phyloP scores from a whole-genome alignment of 1,284 basidiomycete species.

The Cryptococcus hybrid region DNA sequence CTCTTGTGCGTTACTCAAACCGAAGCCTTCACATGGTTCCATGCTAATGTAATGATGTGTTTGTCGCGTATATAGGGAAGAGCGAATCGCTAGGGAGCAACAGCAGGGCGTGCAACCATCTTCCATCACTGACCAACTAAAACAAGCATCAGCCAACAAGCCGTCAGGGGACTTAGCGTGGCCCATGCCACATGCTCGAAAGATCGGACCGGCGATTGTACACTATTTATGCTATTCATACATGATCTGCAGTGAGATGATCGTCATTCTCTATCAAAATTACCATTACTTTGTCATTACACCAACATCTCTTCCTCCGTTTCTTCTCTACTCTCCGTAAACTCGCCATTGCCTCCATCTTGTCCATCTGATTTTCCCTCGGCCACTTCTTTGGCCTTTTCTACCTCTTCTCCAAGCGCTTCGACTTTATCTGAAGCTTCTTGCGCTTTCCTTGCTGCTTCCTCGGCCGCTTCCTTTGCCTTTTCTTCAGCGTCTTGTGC shows the following conservation, averaged over 20 bases:
- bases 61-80: constrained; percentile 6
- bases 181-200: background rate
- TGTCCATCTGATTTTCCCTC: background rate
- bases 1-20: constrained; percentile 8
- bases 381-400: background rate
- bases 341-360: background rate
- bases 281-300: background rate
- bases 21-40: too few species aligned
- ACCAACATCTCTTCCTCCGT: background rate
- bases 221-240: too few species aligned
- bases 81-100: constrained; percentile 8
- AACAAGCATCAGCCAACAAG: background rate
- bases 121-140: constrained; percentile 4
- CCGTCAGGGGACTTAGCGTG: background rate
- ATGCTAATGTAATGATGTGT: background rate
- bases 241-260: too few species aligned
- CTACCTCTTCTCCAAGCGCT: background rate
- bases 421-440: background rate
- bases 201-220: too few species aligned
- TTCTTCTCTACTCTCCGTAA: background rate
- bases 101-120: background rate
- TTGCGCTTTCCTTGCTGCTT: background rate
- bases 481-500: background rate
- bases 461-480: constrained; percentile 1
- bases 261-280: too few species aligned